Base-by-base conservation (phyloP, 2,329 filamentous ascomycete species). In the Fusarium avenaceum region DNA sequence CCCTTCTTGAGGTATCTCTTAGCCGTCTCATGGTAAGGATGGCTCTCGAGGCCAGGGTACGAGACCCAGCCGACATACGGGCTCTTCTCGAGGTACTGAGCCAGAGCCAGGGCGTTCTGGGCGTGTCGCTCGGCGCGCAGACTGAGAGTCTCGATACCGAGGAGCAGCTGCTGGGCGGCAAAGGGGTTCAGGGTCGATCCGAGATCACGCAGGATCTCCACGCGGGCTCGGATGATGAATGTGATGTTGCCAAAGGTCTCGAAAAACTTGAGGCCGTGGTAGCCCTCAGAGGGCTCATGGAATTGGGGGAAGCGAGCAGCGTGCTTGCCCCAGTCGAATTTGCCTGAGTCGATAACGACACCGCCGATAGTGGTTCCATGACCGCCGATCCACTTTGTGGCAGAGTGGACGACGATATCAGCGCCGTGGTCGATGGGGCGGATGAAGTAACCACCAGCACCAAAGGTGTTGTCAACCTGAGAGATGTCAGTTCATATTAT, bases 301-400 rank as follows among this genome's bases (percentile, higher is more conserved):
- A 99, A 94, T 79, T 97, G 93, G 2, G 95, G 95, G 85, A 98
- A 98, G 20, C 94, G 90, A 73, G 87, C 87, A 46, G 84, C 91
- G 78, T 97, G 82, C 80, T 91, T 91, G 72, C 92, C 93, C 94
- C 95, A 98, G 84, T 97, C 91, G 77, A 97, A 98, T 78, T 93
- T 96, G 74, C 94, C 94, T 70, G 90, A 88, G 82, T 97, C 94
- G 68, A 97, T 84, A 33, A 97, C 87, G 43, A 97, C 87, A 64
- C 94, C 94, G 59, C 87, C 94, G 70, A 97, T 92, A 26, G 94
- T 97, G 40, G 94, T 97, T 64, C 94, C 95, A 80, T 98, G 95
- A 42, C 94, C 94, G 58, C 94, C 94, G 67, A 98, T 97, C 94
- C 94, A 97, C 81, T 97, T 97, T 60, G 94, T 97, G 13, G 94